phyloP scores from a whole-genome alignment of 2,329 filamentous ascomycete species.

The Xylariaceae sp. region DNA sequence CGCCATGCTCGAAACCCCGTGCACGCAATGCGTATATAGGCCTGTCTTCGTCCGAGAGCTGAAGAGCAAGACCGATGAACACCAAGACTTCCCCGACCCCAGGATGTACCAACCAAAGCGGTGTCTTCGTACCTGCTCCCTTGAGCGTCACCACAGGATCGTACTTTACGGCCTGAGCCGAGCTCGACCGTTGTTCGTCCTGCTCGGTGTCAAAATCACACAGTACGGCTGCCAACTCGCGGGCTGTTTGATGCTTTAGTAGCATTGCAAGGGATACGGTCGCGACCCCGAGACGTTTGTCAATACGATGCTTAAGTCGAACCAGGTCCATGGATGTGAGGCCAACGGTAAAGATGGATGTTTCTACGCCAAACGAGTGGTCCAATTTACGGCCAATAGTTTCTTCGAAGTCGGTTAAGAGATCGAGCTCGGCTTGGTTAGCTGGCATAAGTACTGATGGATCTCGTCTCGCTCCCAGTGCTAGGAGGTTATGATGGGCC shows the following conservation, averaged over 20 bases:
- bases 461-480: not conserved
- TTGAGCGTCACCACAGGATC: constrained; percentile 30
- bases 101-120: constrained; percentile 42
- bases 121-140: constrained; percentile 31
- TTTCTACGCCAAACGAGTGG: not conserved
- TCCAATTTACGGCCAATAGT: not conserved
- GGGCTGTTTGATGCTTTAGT: constrained; percentile 22
- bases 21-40: constrained; percentile 47
- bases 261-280: constrained; percentile 36
- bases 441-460: not conserved
- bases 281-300: constrained; percentile 19
- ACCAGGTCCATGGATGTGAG: constrained; percentile 42
- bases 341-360: constrained; percentile 33
- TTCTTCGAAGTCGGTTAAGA: not conserved
- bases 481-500: not conserved
- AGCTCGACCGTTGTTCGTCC: not conserved
- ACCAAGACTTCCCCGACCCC: constrained; percentile 43
- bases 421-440: not conserved
- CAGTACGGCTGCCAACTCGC: not conserved
- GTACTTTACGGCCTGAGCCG: not conserved
- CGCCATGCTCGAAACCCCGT: constrained; percentile 39
- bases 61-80: constrained; percentile 37
- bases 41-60: constrained; percentile 37
- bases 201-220: not conserved
- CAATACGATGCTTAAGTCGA: constrained; percentile 35